A percentile compares a stretch with the other conserved stretches of the same genome.
Evolutionary conservation across 1,139 yeast species (phyloP).

Genomic region (Yamadazyma spencermartinsiae): DNA sequence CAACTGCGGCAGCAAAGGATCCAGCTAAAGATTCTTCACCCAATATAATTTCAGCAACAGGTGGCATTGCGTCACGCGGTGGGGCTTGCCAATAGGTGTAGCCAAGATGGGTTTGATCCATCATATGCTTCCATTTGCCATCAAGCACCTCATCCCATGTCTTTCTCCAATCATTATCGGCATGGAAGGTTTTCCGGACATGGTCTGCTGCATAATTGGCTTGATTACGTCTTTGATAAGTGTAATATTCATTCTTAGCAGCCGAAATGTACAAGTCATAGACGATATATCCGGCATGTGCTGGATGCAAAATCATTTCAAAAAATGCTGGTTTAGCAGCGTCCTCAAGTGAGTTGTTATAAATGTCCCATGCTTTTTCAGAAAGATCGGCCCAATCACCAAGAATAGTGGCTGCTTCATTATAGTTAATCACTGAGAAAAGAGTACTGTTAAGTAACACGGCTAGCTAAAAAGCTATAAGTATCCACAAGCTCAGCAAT

Average conservation of each 20-base stretch:
- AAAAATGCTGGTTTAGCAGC: constrained; percentile 17
- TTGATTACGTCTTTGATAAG: constrained; percentile 16
- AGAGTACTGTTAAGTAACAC: constrained; percentile 16
- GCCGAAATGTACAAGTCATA: constrained; percentile 17
- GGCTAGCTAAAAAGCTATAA: constrained; percentile 17
- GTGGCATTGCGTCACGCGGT: constrained; percentile 17
- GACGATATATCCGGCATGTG: constrained; percentile 17
- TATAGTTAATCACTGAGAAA: constrained; percentile 15
- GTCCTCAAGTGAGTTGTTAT: constrained; percentile 13
- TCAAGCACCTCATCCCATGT: constrained; percentile 15
- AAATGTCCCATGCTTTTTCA: constrained; percentile 16
- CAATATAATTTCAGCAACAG: constrained; percentile 12
- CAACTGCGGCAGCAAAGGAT: constrained; percentile 16
- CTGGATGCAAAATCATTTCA: constrained; percentile 16
- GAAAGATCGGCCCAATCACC: constrained; percentile 15
- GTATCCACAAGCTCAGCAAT: constrained; percentile 18
- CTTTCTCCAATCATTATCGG: constrained; percentile 15
- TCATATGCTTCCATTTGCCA: constrained; percentile 19
- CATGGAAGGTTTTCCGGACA: constrained; percentile 14
- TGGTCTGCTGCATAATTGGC: constrained; percentile 14
- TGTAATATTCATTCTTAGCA: constrained; percentile 16
- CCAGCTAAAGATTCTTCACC: constrained; percentile 14
- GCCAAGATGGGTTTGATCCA: constrained; percentile 21
- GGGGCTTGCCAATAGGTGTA: constrained; percentile 21
- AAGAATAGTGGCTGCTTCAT: constrained; percentile 17